These are phyloP conservation scores for Didymosphaeria variabile DNA, from an alignment of 2,329 filamentous ascomycete species.

Conservation along the genomic window DNA sequence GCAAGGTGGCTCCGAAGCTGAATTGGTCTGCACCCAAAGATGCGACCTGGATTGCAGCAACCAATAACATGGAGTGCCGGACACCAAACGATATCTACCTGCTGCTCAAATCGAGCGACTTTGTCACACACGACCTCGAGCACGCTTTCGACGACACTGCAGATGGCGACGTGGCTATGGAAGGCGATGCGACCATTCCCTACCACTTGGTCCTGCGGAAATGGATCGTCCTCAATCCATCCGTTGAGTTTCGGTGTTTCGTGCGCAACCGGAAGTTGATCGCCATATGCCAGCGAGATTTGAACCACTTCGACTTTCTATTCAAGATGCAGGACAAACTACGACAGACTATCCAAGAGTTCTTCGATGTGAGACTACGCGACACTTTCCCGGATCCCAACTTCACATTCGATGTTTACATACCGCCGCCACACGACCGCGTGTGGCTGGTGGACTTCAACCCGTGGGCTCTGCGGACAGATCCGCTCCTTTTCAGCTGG, in stretches of 20 bases:
- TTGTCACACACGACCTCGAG: constrained; percentile 91
- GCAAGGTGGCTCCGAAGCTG: constrained; percentile 87
- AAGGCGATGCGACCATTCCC: constrained; percentile 60
- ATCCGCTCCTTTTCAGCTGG: constrained; percentile 91
- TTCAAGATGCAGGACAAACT: constrained; percentile 72
- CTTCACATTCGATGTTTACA: constrained; percentile 92
- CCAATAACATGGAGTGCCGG: constrained; percentile 91
- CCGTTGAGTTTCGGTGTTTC: constrained; percentile 94
- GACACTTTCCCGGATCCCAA: constrained; percentile 82
- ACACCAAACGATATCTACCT: constrained; percentile 92
- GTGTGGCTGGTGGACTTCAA: constrained; percentile 95
- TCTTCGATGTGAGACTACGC: constrained; percentile 78
- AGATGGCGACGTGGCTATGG: constrained; percentile 27
- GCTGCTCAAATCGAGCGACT: constrained; percentile 91
- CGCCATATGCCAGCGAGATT: constrained; percentile 85
- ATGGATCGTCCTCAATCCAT: constrained; percentile 87
- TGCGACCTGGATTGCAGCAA: constrained; percentile 87
- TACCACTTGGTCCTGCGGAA: constrained; percentile 88
- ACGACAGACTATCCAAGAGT: constrained; percentile 72
- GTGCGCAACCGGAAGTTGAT: constrained; percentile 83
- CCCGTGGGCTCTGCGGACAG: constrained; percentile 89
- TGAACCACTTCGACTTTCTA: constrained; percentile 90
- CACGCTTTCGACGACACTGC: constrained; percentile 85
- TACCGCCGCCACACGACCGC: constrained; percentile 76
- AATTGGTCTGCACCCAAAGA: constrained; percentile 99